These are phyloP conservation scores for Nicotiana paniculata DNA, from an alignment of 257 asterid genomes.

Conservation along the genomic window DNA sequence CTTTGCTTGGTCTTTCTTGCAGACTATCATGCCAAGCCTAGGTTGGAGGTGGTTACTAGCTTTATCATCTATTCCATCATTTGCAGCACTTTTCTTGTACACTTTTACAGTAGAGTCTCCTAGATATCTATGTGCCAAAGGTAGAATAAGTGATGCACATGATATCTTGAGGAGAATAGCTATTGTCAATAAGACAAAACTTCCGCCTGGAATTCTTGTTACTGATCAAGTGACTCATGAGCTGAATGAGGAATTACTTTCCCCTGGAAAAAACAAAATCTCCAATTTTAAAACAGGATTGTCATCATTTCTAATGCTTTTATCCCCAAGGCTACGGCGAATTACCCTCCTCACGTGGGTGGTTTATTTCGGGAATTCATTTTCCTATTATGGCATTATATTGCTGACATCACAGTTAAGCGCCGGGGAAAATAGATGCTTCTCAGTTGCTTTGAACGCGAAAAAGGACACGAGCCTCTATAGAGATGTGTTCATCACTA, in stretches of 20 bases:
- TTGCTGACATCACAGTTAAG: slow-evolving; percentile 76
- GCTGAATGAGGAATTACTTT: slow-evolving; percentile 28
- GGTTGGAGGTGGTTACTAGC: slow-evolving; percentile 84
- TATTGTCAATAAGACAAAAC: slow-evolving; percentile 34
- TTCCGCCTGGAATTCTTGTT: slow-evolving; percentile 56
- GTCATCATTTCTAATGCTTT: slow-evolving; percentile 36
- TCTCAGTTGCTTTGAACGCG: slow-evolving; percentile 16
- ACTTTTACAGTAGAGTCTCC: slow-evolving; percentile 59
- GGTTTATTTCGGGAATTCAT: slow-evolving; percentile 63
- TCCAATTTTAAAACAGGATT: slow-evolving; percentile 22
- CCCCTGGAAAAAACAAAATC: slow-evolving; percentile 8
- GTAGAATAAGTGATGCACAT: slow-evolving; percentile 37
- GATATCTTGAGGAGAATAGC: slow-evolving; percentile 45
- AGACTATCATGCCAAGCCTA: slow-evolving; percentile 53
- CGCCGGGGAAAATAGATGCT: slow-evolving; percentile 44
- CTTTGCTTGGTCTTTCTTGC: background rate
- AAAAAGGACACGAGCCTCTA: slow-evolving; percentile 35
- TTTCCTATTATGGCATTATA: slow-evolving; percentile 74
- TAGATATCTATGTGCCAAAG: slow-evolving; percentile 43
- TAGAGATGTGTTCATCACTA: slow-evolving; percentile 55
- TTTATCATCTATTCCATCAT: slow-evolving; percentile 56
- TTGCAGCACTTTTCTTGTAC: slow-evolving; percentile 41
- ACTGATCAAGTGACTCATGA: slow-evolving; percentile 24
- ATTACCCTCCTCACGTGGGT: slow-evolving; percentile 63
- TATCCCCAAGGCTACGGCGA: slow-evolving; percentile 41